phyloP scores from a whole-genome alignment of 1,284 basidiomycete species.

The Hymenochaete sp. region DNA sequence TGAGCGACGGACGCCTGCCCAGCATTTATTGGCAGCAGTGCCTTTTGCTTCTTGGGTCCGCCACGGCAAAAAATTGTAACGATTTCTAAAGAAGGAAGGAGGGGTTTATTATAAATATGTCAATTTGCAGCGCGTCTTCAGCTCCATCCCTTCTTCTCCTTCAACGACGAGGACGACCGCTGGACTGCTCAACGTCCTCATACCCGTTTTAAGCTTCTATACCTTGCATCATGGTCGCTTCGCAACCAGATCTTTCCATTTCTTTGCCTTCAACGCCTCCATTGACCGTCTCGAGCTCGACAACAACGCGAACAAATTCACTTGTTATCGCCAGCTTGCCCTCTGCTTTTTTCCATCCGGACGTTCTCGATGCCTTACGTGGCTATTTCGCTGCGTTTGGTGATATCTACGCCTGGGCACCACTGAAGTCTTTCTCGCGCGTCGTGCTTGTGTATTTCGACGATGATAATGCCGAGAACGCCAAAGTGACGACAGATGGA shows the following conservation, averaged over 20 bases:
- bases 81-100: too few relatives aligned
- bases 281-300: slow-evolving; percentile 14
- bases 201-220: too few relatives aligned
- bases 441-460: slow-evolving; percentile 72
- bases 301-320: slow-evolving; percentile 47
- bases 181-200: too few relatives aligned
- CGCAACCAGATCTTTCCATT: neutral
- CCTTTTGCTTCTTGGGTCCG: too few relatives aligned
- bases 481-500: slow-evolving; percentile 55
- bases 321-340: slow-evolving; percentile 60
- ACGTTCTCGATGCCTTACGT: slow-evolving; percentile 57
- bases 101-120: too few relatives aligned
- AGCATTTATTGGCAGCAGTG: too few relatives aligned
- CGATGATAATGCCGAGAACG: slow-evolving; percentile 56
- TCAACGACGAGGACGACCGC: too few relatives aligned
- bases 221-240: slow-evolving; percentile 1
- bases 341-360: slow-evolving; percentile 56
- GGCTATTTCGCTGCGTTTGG: slow-evolving; percentile 70
- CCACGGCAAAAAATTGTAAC: too few relatives aligned
- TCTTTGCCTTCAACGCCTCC: slow-evolving; percentile 15
- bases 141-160: too few relatives aligned
- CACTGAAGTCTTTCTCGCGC: slow-evolving; percentile 70
- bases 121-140: too few relatives aligned
- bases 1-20: too few relatives aligned
- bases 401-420: slow-evolving; percentile 77